These are phyloP conservation scores for Fonsecaea multimorphosa DNA, from an alignment of 2,329 filamentous ascomycete species.

Conservation along the genomic window DNA sequence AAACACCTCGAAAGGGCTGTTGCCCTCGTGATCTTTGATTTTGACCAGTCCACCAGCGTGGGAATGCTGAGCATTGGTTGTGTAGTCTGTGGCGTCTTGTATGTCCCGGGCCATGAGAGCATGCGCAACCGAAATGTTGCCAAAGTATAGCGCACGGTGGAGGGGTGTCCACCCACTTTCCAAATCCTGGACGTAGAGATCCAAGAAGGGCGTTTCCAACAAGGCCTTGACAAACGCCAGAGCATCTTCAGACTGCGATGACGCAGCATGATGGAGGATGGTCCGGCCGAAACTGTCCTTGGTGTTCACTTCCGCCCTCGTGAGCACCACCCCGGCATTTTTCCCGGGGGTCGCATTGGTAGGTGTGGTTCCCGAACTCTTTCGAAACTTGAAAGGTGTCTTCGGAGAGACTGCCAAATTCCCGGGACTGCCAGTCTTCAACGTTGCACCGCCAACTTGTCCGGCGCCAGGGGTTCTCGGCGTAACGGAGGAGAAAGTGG, in stretches of 20 bases:
- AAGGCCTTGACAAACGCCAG: conserved; percentile 77
- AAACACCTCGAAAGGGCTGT: conserved; percentile 93
- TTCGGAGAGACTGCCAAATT: conserved; percentile 57
- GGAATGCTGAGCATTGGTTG: conserved; percentile 63
- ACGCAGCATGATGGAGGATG: conserved; percentile 81
- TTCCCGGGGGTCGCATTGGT: conserved; percentile 20
- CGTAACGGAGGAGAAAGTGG: conserved; percentile 57
- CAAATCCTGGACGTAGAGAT: conserved; percentile 83
- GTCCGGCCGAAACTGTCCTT: conserved; percentile 83
- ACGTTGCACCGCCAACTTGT: conserved; percentile 53
- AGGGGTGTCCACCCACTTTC: conserved; percentile 97
- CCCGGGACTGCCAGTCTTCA: conserved; percentile 43
- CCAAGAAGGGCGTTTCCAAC: conserved; percentile 79
- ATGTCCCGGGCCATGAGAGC: conserved; percentile 80
- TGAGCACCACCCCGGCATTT: conserved; percentile 47
- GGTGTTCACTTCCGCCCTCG: conserved; percentile 76
- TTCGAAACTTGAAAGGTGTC: conserved; percentile 39
- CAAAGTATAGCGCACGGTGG: conserved; percentile 86
- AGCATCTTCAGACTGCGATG: conserved; percentile 72
- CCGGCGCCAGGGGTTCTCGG: conserved; percentile 37
- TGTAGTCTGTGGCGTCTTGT: conserved; percentile 67
- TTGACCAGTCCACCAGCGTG: conserved; percentile 78
- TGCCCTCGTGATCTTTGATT: conserved; percentile 92
- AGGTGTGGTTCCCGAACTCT: conserved; percentile 33
- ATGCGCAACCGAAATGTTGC: conserved; percentile 85